Evolutionary conservation across 352 stramenopile species (phyloP), one percentile per base, ranked within the genome.

Genomic region (Pythium aristosporum): DNA sequence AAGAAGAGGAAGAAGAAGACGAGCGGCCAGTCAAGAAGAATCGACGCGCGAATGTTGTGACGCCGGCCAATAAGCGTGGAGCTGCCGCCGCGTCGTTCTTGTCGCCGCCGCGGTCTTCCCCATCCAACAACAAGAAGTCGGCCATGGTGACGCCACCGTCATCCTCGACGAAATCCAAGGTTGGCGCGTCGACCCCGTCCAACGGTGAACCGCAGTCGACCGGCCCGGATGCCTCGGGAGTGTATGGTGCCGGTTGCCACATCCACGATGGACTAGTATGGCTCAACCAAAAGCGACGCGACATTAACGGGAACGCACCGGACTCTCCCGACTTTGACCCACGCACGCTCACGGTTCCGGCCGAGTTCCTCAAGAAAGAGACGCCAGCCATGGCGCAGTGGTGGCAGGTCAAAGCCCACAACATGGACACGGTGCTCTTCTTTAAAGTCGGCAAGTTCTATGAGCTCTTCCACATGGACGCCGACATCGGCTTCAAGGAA

Each of bases 391-490:
- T 99, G 82, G 75, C 96, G 57, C 97, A 99, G 73, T 99, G 98
- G 98, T 99, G 97, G 98, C 79, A 97, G 52, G 87, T 99, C 61
- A 99, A 99, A 75, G 62, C 88, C 6, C 79, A 92, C 41, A 98
- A 99, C 71, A 97, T 98, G 80, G 98, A 99, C 75, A 99, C 94
- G 2, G 85, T 99, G 2, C 76, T 99, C 1, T 97, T 99, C 57
- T 99, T 99, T 82, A 99, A 99, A 74, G 98, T 97, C 36, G 96
- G 96, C 54, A 98, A 98, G 74, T 98, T 99, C 59, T 98, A 98
- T 74, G 95, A 98, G 75, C 71, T 97, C 28, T 95, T 94, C 61
- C 97, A 99, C 80, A 98, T 98, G 89, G 98, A 99, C 74, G 97
- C 98, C 0, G 98, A 99, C 74, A 79, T 99, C 25, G 97, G 91